Evolutionary conservation across 768 basidiomycete species (phyloP).

Genomic region (Boletus rubroflammeus): DNA sequence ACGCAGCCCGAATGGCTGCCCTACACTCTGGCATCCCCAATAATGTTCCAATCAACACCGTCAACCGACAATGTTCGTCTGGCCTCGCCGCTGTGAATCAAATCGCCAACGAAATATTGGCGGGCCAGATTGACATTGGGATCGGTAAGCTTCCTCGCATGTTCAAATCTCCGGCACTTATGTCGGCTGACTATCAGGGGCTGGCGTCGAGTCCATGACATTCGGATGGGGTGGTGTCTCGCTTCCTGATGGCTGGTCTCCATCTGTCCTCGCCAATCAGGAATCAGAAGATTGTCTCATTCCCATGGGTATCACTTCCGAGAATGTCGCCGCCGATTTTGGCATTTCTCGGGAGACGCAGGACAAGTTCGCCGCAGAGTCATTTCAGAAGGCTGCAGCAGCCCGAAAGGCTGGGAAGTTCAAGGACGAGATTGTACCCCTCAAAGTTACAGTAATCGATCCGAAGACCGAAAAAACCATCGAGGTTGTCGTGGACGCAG

Average conservation of each 20-base stretch:
- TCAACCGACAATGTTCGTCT: constrained; percentile 89
- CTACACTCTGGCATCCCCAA: constrained; percentile 83
- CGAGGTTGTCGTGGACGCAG: constrained; percentile 68
- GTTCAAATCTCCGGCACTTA: background rate
- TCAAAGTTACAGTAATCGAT: constrained; percentile 65
- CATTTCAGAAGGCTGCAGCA: constrained; percentile 79
- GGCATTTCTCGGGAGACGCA: constrained; percentile 70
- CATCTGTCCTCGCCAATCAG: constrained; percentile 58
- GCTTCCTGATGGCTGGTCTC: constrained; percentile 56
- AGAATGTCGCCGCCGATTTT: constrained; percentile 82
- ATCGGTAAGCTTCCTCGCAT: constrained; percentile 54
- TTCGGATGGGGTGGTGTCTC: constrained; percentile 63
- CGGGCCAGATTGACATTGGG: constrained; percentile 85
- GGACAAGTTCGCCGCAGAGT: constrained; percentile 80
- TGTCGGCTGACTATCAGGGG: constrained; percentile 42
- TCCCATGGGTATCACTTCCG: constrained; percentile 94
- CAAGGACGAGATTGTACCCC: constrained; percentile 78
- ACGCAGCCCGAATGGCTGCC: constrained; percentile 80
- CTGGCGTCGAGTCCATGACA: constrained; percentile 91
- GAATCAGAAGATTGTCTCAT: constrained; percentile 79
- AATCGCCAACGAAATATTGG: constrained; percentile 74
- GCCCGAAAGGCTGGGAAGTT: constrained; percentile 83
- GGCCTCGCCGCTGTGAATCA: constrained; percentile 80
- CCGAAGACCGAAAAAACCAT: constrained; percentile 68
- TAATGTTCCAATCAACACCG: constrained; percentile 69